Conservation (phyloP, 2,329 filamentous ascomycete genomes). For the Stachybotrys chartarum region DNA sequence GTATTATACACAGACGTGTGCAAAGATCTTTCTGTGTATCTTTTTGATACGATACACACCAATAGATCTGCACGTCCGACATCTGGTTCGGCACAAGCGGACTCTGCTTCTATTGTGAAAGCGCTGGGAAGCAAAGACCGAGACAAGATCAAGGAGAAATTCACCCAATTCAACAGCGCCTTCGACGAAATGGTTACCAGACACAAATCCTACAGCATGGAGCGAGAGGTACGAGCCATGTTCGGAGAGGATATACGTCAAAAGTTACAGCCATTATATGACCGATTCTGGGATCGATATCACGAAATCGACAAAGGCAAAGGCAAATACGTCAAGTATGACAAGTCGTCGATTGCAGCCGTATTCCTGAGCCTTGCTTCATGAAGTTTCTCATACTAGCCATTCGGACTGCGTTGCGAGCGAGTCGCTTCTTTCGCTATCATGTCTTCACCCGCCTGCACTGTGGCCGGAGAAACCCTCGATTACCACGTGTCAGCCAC, state of each 20-base stretch:
- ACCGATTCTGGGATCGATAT: conserved; percentile 93
- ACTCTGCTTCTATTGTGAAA: conserved; percentile 80
- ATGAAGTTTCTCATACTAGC: conserved; percentile 9
- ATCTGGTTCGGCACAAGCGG: conserved; percentile 55
- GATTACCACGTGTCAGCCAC: too few species aligned
- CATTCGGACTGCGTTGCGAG: too few species aligned
- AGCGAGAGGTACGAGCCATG: conserved; percentile 76
- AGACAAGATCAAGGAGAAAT: conserved; percentile 94
- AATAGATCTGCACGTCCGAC: conserved; percentile 66
- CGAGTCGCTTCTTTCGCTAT: too few species aligned
- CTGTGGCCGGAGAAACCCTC: too few species aligned
- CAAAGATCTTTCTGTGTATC: conserved; percentile 76
- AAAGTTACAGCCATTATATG: conserved; percentile 90
- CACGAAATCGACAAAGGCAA: conserved; percentile 97
- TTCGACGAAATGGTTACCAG: conserved; percentile 84
- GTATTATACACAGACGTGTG: conserved; percentile 78
- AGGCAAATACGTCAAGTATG: conserved; percentile 97
- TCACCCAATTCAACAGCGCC: conserved; percentile 78
- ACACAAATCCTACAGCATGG: conserved; percentile 83
- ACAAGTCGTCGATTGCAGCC: conserved; percentile 72
- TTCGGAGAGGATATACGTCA: conserved; percentile 80
- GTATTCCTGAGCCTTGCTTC: conserved; percentile 47
- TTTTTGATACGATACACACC: conserved; percentile 90
- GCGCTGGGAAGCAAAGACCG: conserved; percentile 82
- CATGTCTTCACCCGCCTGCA: too few species aligned